A percentile compares a stretch with the other conserved stretches of the same genome.
Conservation (phyloP, 257 asterid species). For the Solanum megistacrolobum region DNA sequence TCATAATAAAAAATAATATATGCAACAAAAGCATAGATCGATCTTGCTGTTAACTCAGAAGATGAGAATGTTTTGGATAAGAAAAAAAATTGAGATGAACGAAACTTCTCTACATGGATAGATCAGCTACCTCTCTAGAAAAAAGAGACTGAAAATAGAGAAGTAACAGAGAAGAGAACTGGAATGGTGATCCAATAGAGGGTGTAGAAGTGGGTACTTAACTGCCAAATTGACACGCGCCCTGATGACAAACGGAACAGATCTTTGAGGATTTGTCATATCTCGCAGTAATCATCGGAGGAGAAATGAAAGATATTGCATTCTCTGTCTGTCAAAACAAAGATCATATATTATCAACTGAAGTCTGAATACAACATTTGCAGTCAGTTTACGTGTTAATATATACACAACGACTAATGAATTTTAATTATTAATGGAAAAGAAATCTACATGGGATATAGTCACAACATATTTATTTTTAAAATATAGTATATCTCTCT, state of each 20-base stretch:
- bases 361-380: conserved; percentile 14
- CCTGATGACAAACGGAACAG: conserved; percentile 67
- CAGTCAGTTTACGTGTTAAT: neutral
- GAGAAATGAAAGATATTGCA: conserved; percentile 93
- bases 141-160: neutral
- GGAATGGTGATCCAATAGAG: neutral
- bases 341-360: neutral
- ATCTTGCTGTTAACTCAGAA: neutral
- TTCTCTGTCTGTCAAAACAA: conserved; percentile 66
- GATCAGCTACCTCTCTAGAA: neutral
- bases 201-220: conserved; percentile 29
- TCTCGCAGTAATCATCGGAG: conserved; percentile 71
- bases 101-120: neutral
- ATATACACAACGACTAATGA: neutral
- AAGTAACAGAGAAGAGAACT: neutral
- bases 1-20: neutral
- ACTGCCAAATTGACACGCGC: conserved; percentile 91
- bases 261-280: conserved; percentile 72
- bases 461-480: neutral
- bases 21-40: neutral
- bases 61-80: neutral
- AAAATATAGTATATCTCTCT: no score
- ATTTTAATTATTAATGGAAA: neutral
- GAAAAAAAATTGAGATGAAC: neutral
- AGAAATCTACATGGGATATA: neutral